Evolutionary conservation across 2,329 filamentous ascomycete genomes (phyloP), one percentile per base, ranked within the genome.

Genomic region (Aspergillus sp.): DNA sequence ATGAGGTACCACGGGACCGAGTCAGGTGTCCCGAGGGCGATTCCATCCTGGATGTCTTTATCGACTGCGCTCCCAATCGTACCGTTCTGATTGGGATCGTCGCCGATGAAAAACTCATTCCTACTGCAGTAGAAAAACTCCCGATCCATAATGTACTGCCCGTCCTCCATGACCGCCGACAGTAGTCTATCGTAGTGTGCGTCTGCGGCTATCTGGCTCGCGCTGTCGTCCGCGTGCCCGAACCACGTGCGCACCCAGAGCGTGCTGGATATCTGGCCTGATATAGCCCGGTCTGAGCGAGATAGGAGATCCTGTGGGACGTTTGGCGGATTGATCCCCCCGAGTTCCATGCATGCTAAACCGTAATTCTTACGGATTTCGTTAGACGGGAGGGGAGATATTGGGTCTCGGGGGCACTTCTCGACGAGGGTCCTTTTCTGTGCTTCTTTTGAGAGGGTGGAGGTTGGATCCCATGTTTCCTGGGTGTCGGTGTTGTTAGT

Each of bases 171-270:
- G 19, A 47, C 53, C 10, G 19, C 16, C 4, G 38, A 16, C 13
- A 35, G 3, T 11, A 59, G 47, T 24, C 46, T 52, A 11, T 33
- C 14, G 42, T 60, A 59, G 9, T 41, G 56, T 1, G 30, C 45
- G 30, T 60, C 52, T 1, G 56, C 56, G 11, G 51, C 51, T 13
- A 50, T 42, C 32, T 53, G 54, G 19, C 54, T 57, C 11, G 45
- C 47, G 13, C 16, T 26, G 22, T 60, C 45, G 20, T 20, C 33
- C 13, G 35, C 13, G 9, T 50, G 9, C 1, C 58, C 58, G 45
- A 54, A 60, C 54, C 56, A 60, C 14, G 58, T 60, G 19, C 58
- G 54, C 33, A 59, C 57, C 44, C 46, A 58, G 19, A 60, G 46
- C 17, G 40, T 49, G 30, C 26, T 3, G 3, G 35, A 38, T 16